phyloP scores from a whole-genome alignment of 2,329 filamentous ascomycete genomes.

The Pseudogymnoascus sp. region DNA sequence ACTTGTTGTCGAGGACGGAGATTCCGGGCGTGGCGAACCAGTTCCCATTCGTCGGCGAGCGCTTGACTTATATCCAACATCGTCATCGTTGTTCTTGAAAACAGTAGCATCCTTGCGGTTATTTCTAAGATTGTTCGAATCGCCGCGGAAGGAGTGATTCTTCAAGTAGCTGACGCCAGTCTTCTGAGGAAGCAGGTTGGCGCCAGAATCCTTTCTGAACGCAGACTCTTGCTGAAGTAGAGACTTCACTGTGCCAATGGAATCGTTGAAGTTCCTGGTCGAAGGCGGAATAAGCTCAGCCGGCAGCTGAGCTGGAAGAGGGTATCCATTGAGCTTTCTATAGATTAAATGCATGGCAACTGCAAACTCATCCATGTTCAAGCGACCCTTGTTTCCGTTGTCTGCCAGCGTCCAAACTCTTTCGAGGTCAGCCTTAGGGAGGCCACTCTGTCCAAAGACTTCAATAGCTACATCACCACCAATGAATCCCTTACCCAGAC shows the following conservation, averaged over 20 bases:
- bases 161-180: slow-evolving; percentile 99
- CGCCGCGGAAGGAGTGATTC: slow-evolving; percentile 77
- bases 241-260: slow-evolving; percentile 86
- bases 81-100: slow-evolving; percentile 92
- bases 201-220: slow-evolving; percentile 77
- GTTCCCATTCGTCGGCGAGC: slow-evolving; percentile 68
- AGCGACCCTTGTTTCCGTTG: slow-evolving; percentile 83
- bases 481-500: slow-evolving; percentile 85
- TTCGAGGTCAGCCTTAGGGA: slow-evolving; percentile 85
- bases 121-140: slow-evolving; percentile 44
- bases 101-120: slow-evolving; percentile 90
- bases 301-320: slow-evolving; percentile 76
- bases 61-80: slow-evolving; percentile 86
- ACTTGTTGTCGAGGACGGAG: slow-evolving; percentile 54
- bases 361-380: slow-evolving; percentile 95
- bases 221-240: slow-evolving; percentile 86
- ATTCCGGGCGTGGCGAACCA: slow-evolving; percentile 70
- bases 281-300: slow-evolving; percentile 91
- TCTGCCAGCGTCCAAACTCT: slow-evolving; percentile 92
- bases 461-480: slow-evolving; percentile 89
- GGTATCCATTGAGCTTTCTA: slow-evolving; percentile 91
- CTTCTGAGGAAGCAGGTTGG: slow-evolving; percentile 83
- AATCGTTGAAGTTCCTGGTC: slow-evolving; percentile 84
- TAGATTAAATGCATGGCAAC: slow-evolving; percentile 99
- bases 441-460: slow-evolving; percentile 90